Base-by-base conservation (phyloP, 1,284 basidiomycete species). In the Trichosporon coremiiforme region DNA sequence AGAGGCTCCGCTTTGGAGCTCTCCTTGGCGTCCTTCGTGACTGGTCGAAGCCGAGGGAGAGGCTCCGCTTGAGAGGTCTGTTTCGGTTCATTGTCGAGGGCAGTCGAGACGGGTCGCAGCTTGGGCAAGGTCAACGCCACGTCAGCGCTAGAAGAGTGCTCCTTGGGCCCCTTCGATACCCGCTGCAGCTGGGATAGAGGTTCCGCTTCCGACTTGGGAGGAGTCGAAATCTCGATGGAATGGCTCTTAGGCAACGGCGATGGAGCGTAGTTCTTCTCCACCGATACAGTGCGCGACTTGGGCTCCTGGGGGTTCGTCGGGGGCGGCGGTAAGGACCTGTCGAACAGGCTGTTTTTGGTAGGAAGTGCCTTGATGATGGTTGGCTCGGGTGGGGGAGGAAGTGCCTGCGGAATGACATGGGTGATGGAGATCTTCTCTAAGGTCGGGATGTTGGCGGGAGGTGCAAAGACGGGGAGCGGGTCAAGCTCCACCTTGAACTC, bases 401-500 rank as follows among this genome's bases (percentile, higher is more conserved):
- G 57, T 31, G 57, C 29, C 57, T 60, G 57, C 57, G 57, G 57
- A 10, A 60, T 60, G 4, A 31, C 36, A 33, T 29, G 41, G 25
- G 41, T 31, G 64, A 50, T 33, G 22, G 64, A 60, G 57, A 60
- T 60, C 15, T 31, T 31, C 29, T 60, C 29, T 6, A 60, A n/a
- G 1, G 57, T 60, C 31, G 57, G 57, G 25, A 60, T 45, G 36
- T 65, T 22, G 15, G 55, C 64, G 1, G 36, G 36, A 29, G 67
- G 64, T 15, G 67, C 64, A n/a, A 68, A 45, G 9, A 31, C 17
- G 13, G 69, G 69, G 6, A 68, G 38, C 8, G 71, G 66, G 4
- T 69, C 68, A 12, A 72, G 66, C 10, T 73, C 72, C 33, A 71
- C 45, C 60, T 66, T 68, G 35, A 64, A 64, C 66, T 69, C 67